phyloP scores from a whole-genome alignment of 805 yeast species.

The Metschnikowia vanudenii region DNA sequence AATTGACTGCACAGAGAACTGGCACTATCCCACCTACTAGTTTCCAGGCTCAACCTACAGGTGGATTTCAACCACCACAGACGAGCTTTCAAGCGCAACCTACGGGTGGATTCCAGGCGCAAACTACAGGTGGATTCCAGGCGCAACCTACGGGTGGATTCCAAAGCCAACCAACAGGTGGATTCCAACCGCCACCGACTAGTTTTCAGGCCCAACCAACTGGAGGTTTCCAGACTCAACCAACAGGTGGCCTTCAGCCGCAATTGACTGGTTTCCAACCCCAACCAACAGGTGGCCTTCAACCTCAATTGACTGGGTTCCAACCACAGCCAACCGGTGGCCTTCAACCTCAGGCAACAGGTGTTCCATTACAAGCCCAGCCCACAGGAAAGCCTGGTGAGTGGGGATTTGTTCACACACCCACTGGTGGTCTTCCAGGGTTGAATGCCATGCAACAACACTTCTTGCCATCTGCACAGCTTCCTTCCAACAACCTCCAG shows the following conservation, averaged over 20 bases:
- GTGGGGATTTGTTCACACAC: constrained; percentile 73
- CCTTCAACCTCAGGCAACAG: constrained; percentile 12
- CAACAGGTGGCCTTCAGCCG: constrained; percentile 23
- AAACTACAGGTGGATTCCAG: constrained; percentile 15
- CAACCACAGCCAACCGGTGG: constrained; percentile 36
- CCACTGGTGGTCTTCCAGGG: constrained; percentile 72
- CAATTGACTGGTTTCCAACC: constrained; percentile 17
- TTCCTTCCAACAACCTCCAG: constrained; percentile 38
- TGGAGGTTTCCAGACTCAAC: constrained; percentile 24
- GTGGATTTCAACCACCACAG: constrained; percentile 21
- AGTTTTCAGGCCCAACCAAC: constrained; percentile 24
- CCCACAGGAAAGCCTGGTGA: constrained; percentile 72
- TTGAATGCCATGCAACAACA: constrained; percentile 64
- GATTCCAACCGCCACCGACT: constrained; percentile 17
- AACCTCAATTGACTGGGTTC: constrained; percentile 22
- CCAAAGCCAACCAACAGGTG: constrained; percentile 22
- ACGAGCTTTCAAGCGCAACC: constrained; percentile 16
- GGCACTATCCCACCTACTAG: constrained; percentile 16
- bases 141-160: constrained; percentile 29
- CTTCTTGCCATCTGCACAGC: constrained; percentile 55
- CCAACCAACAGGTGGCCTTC: constrained; percentile 29
- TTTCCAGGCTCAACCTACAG: constrained; percentile 17
- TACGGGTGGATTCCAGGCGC: constrained; percentile 23
- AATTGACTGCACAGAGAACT: constrained; percentile 19
- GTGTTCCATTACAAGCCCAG: constrained; percentile 42